Percentiles rank a stretch among this genome's conserved stretches.
Evolutionary conservation across 371 early-diverging fungal genomes (phyloP).

Genomic region (Massospora cicadina): DNA sequence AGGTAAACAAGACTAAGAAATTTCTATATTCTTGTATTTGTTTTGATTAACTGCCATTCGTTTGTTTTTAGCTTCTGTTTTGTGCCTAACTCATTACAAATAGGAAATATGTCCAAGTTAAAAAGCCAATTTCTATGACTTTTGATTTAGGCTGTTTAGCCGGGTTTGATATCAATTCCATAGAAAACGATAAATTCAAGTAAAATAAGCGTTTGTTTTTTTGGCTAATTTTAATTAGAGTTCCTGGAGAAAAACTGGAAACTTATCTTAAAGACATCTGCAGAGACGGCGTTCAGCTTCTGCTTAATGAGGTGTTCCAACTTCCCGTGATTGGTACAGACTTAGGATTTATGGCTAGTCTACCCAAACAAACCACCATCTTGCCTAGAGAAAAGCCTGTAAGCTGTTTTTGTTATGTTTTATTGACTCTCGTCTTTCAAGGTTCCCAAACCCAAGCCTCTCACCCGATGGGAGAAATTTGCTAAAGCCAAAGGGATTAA

Average conservation of each 20-base stretch:
- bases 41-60: background rate
- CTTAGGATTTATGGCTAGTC: conserved; percentile 56
- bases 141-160: conserved; percentile 66
- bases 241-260: conserved; percentile 25
- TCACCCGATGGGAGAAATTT: conserved; percentile 98
- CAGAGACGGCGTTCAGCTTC: conserved; percentile 68
- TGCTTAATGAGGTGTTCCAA: conserved; percentile 76
- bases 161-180: conserved; percentile 60
- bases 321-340: conserved; percentile 52
- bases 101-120: conserved; percentile 40
- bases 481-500: conserved; percentile 95
- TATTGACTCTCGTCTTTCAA: conserved; percentile 13
- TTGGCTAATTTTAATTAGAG: conserved; percentile 2
- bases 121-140: conserved; percentile 57
- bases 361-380: conserved; percentile 44
- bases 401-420: conserved; percentile 10
- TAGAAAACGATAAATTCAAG: conserved; percentile 41
- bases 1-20: background rate
- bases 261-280: conserved; percentile 46
- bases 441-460: conserved; percentile 64
- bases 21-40: background rate
- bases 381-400: conserved; percentile 83
- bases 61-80: background rate
- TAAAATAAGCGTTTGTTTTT: conserved; percentile 15
- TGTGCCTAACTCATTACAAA: background rate